These are phyloP conservation scores for Ceratobasidium sp. DNA, from an alignment of 1,284 basidiomycete species.

Conservation along the genomic window DNA sequence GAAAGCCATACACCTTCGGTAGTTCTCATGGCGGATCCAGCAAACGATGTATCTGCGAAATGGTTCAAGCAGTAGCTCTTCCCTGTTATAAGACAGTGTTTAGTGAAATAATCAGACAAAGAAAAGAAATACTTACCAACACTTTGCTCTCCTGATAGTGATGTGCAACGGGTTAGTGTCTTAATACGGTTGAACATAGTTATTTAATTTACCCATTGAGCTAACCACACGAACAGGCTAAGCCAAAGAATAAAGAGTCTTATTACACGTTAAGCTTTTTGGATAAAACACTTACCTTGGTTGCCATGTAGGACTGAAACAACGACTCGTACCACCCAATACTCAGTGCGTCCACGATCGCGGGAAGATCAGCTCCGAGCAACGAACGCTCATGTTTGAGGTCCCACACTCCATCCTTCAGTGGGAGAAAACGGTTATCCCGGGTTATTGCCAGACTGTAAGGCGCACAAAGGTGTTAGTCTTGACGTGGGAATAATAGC, in stretches of 20 bases:
- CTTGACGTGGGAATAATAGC: neutral
- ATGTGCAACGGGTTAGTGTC: neutral
- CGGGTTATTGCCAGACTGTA: conserved; percentile 62
- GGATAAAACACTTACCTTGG: conserved; percentile 57
- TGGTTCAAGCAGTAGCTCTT: conserved; percentile 66
- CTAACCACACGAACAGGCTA: conserved; percentile 70
- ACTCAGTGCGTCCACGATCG: conserved; percentile 64
- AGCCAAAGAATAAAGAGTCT: neutral
- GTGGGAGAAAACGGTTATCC: conserved; percentile 69
- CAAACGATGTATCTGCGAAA: conserved; percentile 70
- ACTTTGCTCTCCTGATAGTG: conserved; percentile 63
- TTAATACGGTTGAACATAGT: neutral
- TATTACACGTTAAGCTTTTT: neutral
- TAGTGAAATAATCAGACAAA: neutral
- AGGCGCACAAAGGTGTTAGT: neutral
- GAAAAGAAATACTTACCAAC: conserved; percentile 62
- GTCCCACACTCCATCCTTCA: conserved; percentile 69
- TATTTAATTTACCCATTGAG: conserved; percentile 63
- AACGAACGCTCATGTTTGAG: conserved; percentile 62
- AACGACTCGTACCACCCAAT: conserved; percentile 75
- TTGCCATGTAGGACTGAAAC: conserved; percentile 69
- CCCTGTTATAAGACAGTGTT: neutral
- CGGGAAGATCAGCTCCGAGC: conserved; percentile 68
- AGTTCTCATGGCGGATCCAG: conserved; percentile 72
- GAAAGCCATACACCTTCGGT: conserved; percentile 72